Percentiles rank a stretch among this genome's conserved stretches.
Conservation (phyloP, 2,329 filamentous ascomycete species). For the Aspergillus oerlinghausenensis region DNA sequence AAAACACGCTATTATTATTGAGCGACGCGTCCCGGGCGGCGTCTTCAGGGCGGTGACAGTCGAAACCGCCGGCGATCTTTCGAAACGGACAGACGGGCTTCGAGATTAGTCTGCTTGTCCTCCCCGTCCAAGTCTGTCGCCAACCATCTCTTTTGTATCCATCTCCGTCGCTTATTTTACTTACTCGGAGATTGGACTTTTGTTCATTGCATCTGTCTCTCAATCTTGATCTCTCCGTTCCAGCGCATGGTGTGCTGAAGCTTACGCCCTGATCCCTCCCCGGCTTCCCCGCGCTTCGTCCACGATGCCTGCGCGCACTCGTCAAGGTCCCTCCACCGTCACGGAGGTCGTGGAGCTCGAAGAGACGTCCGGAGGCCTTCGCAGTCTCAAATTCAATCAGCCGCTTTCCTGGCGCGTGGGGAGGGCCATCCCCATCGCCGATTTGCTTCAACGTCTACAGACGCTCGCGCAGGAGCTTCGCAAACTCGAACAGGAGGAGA, state of each 20-base stretch:
- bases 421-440: conserved; percentile 77
- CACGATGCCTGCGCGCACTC: conserved; percentile 43
- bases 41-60: neutral
- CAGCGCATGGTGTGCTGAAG: conserved; percentile 19
- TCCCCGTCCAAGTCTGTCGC: neutral
- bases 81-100: neutral
- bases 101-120: neutral
- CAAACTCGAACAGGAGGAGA: conserved; percentile 80
- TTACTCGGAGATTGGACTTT: neutral
- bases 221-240: neutral
- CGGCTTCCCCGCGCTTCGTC: conserved; percentile 22
- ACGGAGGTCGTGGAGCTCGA: conserved; percentile 29
- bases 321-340: conserved; percentile 30
- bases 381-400: conserved; percentile 70
- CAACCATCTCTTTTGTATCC: neutral
- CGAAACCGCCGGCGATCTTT: neutral
- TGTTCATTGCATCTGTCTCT: neutral
- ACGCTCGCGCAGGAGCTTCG: conserved; percentile 75
- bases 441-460: conserved; percentile 76
- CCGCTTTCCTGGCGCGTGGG: conserved; percentile 87
- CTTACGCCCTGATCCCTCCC: conserved; percentile 6
- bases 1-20: neutral
- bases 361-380: conserved; percentile 30
- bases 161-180: neutral
- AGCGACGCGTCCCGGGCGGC: neutral